Evolutionary conservation across 331 rosid genomes (phyloP).

Genomic region (Dryas integrifolia): DNA sequence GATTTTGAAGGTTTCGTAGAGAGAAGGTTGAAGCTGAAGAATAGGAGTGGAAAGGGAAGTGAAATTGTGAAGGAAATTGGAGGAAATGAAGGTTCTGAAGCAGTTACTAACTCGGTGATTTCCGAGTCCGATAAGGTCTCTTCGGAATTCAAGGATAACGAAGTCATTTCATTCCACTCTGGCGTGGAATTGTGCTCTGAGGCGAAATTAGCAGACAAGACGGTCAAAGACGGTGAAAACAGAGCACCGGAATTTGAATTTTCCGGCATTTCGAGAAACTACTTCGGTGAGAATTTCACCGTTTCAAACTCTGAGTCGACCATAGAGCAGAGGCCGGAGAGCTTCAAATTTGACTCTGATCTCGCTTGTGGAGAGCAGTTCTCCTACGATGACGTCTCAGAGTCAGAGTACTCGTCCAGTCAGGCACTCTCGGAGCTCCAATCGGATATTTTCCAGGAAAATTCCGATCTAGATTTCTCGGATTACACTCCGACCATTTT

Average conservation of each 20-base stretch:
- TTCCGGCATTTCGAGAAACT: constrained; percentile 31
- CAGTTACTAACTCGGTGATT: constrained; percentile 41
- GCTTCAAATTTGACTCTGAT: constrained; percentile 40
- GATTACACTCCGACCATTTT: constrained; percentile 61
- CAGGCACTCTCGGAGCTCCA: constrained; percentile 53
- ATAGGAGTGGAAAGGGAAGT: constrained; percentile 24
- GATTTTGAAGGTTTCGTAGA: constrained; percentile 22
- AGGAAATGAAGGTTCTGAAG: constrained; percentile 41
- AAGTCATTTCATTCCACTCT: constrained; percentile 38
- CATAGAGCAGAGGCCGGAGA: constrained; percentile 38
- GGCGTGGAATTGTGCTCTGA: constrained; percentile 36
- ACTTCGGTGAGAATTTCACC: constrained; percentile 22
- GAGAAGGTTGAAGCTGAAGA: constrained; percentile 45
- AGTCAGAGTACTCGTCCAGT: constrained; percentile 47
- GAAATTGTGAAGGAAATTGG: constrained; percentile 24
- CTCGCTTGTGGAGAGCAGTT: constrained; percentile 70
- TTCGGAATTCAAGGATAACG: constrained; percentile 33
- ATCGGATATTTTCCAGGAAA: constrained; percentile 47
- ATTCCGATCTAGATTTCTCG: constrained; percentile 49
- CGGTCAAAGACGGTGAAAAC: constrained; percentile 27
- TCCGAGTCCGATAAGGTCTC: constrained; percentile 33
- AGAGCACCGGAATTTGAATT: constrained; percentile 53
- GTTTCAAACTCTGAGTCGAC: constrained; percentile 52
- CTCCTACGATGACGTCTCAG: constrained; percentile 50
- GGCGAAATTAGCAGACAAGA: constrained; percentile 30